phyloP scores from a whole-genome alignment of 2,329 filamentous ascomycete genomes.

The Trichoderma sp. region DNA sequence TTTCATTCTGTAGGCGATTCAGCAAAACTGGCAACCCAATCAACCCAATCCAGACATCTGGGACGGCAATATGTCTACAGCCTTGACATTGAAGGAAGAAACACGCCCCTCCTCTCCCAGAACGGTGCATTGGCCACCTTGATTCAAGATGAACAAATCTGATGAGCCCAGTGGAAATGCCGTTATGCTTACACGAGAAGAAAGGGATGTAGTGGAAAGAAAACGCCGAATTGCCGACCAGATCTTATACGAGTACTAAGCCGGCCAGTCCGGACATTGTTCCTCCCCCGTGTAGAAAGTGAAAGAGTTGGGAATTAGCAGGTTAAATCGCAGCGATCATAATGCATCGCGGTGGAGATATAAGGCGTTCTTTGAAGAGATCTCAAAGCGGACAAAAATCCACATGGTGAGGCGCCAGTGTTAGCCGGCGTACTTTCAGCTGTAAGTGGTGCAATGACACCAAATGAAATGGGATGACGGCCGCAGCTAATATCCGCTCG shows the following conservation, averaged over 20 bases:
- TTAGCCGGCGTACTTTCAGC: background rate
- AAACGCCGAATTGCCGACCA: background rate
- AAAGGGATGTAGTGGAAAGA: background rate
- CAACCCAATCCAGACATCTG: background rate
- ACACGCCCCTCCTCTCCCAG: background rate
- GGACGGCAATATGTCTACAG: background rate
- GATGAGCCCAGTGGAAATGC: background rate
- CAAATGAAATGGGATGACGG: background rate
- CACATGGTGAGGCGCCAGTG: background rate
- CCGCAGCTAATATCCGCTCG: background rate
- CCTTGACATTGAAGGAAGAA: background rate
- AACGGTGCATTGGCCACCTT: background rate
- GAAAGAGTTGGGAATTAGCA: background rate
- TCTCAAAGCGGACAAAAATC: background rate
- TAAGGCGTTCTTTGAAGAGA: background rate
- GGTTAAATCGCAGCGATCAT: background rate
- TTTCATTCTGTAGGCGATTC: background rate
- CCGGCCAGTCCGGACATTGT: background rate
- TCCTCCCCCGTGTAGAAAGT: background rate
- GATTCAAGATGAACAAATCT: background rate
- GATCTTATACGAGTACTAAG: background rate
- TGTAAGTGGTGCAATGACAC: background rate
- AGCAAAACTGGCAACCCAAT: background rate
- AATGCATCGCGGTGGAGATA: background rate
- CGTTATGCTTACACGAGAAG: background rate